A percentile compares a stretch with the other conserved stretches of the same genome.
These are phyloP conservation scores for Leishmania braziliensis DNA, from an alignment of 208 protist genomes.

Conservation along the genomic window DNA sequence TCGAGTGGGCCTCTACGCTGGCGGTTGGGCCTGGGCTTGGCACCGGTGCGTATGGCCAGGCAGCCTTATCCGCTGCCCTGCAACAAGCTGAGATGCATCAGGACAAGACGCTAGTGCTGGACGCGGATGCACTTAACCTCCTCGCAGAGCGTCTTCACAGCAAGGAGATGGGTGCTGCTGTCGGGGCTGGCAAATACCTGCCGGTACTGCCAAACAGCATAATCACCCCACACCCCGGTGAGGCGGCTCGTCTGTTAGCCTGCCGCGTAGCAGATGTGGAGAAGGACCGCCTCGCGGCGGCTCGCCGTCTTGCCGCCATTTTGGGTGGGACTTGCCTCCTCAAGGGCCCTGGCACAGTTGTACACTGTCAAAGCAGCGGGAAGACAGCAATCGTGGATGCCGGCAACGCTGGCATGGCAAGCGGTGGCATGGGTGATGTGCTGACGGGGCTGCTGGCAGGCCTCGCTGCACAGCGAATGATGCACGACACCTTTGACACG, in stretches of 20 bases:
- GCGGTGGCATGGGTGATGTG: slow-evolving; percentile 84
- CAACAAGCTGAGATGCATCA: slow-evolving; percentile 34
- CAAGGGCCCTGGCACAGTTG: slow-evolving; percentile 78
- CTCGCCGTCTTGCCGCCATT: slow-evolving; percentile 40
- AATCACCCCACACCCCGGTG: slow-evolving; percentile 81
- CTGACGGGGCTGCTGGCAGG: slow-evolving; percentile 70
- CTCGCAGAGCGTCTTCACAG: slow-evolving; percentile 25
- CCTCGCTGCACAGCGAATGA: slow-evolving; percentile 48
- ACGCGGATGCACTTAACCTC: slow-evolving; percentile 78
- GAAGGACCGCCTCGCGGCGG: slow-evolving; percentile 55
- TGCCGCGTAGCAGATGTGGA: slow-evolving; percentile 73
- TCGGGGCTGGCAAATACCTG: background rate
- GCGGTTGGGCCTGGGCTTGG: slow-evolving; percentile 78
- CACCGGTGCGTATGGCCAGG: slow-evolving; percentile 35
- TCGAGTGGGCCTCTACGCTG: slow-evolving; percentile 57
- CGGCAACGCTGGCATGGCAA: slow-evolving; percentile 86
- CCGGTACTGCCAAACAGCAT: slow-evolving; percentile 46
- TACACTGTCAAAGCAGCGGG: slow-evolving; percentile 29
- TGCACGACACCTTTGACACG: slow-evolving; percentile 34
- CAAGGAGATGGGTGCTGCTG: background rate
- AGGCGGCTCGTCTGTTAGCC: slow-evolving; percentile 67
- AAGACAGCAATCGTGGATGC: slow-evolving; percentile 62
- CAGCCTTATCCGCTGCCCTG: slow-evolving; percentile 31
- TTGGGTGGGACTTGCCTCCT: slow-evolving; percentile 70
- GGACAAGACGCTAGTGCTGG: slow-evolving; percentile 60